A percentile compares a stretch with the other conserved stretches of the same genome.
Evolutionary conservation across 805 yeast species (phyloP).

Genomic region (Dipodascus geniculatus): DNA sequence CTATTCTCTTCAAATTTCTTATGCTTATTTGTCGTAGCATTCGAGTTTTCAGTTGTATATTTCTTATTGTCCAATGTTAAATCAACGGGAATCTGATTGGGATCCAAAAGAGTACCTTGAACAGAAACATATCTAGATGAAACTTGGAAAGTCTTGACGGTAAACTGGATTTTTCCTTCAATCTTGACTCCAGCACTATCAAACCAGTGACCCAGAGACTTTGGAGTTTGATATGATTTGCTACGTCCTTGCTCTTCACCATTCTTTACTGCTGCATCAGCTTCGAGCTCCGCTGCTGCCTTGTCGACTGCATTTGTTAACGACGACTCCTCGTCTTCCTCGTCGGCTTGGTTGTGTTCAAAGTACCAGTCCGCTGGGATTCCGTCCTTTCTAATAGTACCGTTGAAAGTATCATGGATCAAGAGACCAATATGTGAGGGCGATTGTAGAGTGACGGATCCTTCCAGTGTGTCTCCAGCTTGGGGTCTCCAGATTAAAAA

Average conservation of each 20-base stretch:
- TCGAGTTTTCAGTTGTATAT: constrained; percentile 56
- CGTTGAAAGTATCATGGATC: constrained; percentile 89
- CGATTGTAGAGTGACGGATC: constrained; percentile 81
- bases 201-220: constrained; percentile 77
- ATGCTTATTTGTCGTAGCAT: background rate
- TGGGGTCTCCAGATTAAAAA: constrained; percentile 83
- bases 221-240: constrained; percentile 22
- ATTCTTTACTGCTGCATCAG: constrained; percentile 5
- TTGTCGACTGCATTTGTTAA: constrained; percentile 11
- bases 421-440: constrained; percentile 90
- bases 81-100: constrained; percentile 32
- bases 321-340: constrained; percentile 16
- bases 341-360: constrained; percentile 67
- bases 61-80: constrained; percentile 39
- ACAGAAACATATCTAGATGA: constrained; percentile 76
- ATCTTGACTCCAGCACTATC: constrained; percentile 63
- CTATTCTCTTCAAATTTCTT: background rate
- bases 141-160: constrained; percentile 50
- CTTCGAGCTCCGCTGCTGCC: constrained; percentile 7
- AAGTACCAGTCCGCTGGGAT: constrained; percentile 86
- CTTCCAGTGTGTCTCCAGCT: constrained; percentile 78
- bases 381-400: constrained; percentile 71
- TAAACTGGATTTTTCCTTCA: constrained; percentile 74
- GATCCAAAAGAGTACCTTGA: constrained; percentile 70
- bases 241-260: constrained; percentile 14